Conservation (phyloP, 139 green algal genomes). For the Haematococcus lacustris region DNA sequence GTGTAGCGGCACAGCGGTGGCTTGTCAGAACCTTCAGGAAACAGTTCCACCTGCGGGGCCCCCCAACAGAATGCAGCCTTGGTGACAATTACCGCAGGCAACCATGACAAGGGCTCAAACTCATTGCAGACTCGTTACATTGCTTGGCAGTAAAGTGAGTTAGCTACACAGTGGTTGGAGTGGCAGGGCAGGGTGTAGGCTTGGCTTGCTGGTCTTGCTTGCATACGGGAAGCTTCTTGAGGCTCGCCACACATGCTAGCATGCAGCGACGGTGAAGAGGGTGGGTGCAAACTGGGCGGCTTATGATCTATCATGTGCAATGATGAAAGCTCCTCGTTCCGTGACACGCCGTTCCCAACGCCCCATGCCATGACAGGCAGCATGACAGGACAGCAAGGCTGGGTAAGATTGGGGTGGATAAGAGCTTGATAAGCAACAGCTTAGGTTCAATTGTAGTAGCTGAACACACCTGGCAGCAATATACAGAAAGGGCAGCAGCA, state of each 20-base stretch:
- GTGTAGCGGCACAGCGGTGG: slow-evolving; percentile 23
- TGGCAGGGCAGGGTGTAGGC: not conserved
- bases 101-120: not conserved
- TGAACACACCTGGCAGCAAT: not conserved
- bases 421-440: no score
- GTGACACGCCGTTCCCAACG: no score
- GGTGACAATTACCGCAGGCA: not conserved
- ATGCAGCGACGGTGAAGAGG: no score
- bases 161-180: not conserved
- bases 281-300: no score
- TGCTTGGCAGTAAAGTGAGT: not conserved
- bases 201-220: not conserved
- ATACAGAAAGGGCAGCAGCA: not conserved
- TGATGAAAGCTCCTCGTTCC: no score
- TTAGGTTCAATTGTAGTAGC: no score
- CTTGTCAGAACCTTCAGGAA: slow-evolving; percentile 12
- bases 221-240: not conserved
- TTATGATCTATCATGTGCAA: no score
- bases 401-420: no score
- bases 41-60: slow-evolving; percentile 17
- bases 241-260: no score
- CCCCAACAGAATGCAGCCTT: not conserved
- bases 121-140: not conserved
- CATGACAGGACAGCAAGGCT: no score
- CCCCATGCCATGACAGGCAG: no score